Percentiles rank a stretch among this genome's conserved stretches.
These are phyloP conservation scores for Crassisporium funariophilum DNA, from an alignment of 768 basidiomycete genomes.

Conservation along the genomic window DNA sequence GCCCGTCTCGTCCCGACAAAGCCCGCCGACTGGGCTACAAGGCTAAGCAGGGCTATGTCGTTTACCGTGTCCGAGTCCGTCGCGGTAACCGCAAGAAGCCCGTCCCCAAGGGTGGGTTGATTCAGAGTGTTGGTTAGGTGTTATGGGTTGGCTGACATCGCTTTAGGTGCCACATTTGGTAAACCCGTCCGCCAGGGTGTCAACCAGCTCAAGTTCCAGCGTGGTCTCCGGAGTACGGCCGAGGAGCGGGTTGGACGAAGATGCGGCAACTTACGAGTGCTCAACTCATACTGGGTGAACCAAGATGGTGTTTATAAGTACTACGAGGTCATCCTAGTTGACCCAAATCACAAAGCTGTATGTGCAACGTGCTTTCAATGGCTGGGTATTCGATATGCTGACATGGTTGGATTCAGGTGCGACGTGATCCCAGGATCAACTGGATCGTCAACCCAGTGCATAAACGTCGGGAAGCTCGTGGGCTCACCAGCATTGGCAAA, in stretches of 20 bases:
- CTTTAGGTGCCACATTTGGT: conserved; percentile 91
- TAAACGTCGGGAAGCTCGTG: conserved; percentile 97
- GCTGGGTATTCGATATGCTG: conserved; percentile 10
- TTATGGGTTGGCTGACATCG: neutral
- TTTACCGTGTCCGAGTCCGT: conserved; percentile 97
- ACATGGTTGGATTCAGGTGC: conserved; percentile 54
- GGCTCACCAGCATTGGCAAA: conserved; percentile 96
- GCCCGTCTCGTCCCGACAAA: conserved; percentile 98
- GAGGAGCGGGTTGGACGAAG: conserved; percentile 98
- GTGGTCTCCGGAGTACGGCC: conserved; percentile 87
- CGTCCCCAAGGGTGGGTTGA: conserved; percentile 83
- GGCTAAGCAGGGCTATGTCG: conserved; percentile 98
- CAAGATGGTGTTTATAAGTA: conserved; percentile 99
- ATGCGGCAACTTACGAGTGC: conserved; percentile 94
- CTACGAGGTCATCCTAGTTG: conserved; percentile 98
- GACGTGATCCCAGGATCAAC: conserved; percentile 96
- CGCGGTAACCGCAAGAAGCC: conserved; percentile 99
- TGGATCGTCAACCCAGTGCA: conserved; percentile 99
- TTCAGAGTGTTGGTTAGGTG: neutral
- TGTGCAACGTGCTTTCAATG: conserved; percentile 30
- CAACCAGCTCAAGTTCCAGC: conserved; percentile 98
- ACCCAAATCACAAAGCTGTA: conserved; percentile 92
- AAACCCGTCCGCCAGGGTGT: conserved; percentile 99
- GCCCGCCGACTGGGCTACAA: conserved; percentile 99
- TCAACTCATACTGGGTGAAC: conserved; percentile 99